A percentile compares a stretch with the other conserved stretches of the same genome.
phyloP scores from a whole-genome alignment of 2,329 filamentous ascomycete genomes.

The Aureobasidium sp. region DNA sequence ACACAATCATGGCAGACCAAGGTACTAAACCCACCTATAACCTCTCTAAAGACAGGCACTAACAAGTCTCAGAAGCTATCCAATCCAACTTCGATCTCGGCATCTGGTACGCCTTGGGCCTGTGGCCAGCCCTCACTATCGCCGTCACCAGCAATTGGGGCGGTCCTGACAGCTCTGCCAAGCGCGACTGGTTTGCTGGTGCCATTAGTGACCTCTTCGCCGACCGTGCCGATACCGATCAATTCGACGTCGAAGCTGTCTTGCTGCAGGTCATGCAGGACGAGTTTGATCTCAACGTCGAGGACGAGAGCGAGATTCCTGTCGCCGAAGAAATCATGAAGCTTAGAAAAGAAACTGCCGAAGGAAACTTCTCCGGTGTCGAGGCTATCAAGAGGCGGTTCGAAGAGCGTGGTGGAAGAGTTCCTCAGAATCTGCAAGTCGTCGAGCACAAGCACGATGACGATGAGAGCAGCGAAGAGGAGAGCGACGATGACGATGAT shows the following conservation, averaged over 20 bases:
- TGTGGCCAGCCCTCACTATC: slow-evolving; percentile 79
- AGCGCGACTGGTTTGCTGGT: slow-evolving; percentile 94
- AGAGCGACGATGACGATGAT: slow-evolving; percentile 49
- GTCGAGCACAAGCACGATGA: slow-evolving; percentile 55
- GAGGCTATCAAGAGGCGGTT: slow-evolving; percentile 45
- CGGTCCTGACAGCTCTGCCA: slow-evolving; percentile 72
- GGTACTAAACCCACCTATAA: neutral
- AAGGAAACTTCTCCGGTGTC: slow-evolving; percentile 56
- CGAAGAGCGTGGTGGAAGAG: slow-evolving; percentile 29
- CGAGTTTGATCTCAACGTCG: slow-evolving; percentile 88
- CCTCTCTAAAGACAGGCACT: neutral
- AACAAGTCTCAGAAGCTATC: slow-evolving; percentile 16
- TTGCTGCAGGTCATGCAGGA: slow-evolving; percentile 88
- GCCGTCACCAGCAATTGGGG: slow-evolving; percentile 86
- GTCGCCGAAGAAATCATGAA: slow-evolving; percentile 67
- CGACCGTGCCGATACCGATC: slow-evolving; percentile 56
- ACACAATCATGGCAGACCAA: slow-evolving; percentile 8
- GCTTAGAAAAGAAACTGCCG: slow-evolving; percentile 52
- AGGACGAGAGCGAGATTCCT: slow-evolving; percentile 75
- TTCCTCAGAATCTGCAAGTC: slow-evolving; percentile 33
- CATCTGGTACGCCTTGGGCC: slow-evolving; percentile 68
- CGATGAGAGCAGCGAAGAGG: slow-evolving; percentile 47
- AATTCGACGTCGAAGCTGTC: slow-evolving; percentile 74
- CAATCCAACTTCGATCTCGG: slow-evolving; percentile 61
- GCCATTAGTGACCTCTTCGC: slow-evolving; percentile 74